Percentiles rank a stretch among this genome's conserved stretches.
phyloP scores from a whole-genome alignment of 2,329 filamentous ascomycete species.

The Epichloe scottii region DNA sequence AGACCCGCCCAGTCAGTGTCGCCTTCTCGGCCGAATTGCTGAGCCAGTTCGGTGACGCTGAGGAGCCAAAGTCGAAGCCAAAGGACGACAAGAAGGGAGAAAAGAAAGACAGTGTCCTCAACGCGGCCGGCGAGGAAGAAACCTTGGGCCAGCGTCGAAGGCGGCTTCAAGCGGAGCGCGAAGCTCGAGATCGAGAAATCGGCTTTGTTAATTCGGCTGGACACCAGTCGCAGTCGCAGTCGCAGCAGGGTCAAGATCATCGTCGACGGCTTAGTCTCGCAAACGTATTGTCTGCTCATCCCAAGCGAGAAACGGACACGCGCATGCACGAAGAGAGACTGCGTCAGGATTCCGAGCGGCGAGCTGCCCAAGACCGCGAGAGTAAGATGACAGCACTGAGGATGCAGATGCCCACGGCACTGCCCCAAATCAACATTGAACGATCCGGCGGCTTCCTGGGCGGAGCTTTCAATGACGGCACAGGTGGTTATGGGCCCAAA shows the following conservation, averaged over 20 bases:
- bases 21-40: slow-evolving; percentile 60
- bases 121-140: slow-evolving; percentile 44
- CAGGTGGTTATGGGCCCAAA: slow-evolving; percentile 24
- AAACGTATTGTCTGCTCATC: slow-evolving; percentile 39
- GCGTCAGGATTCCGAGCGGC: slow-evolving; percentile 28
- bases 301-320: slow-evolving; percentile 26
- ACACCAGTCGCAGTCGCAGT: slow-evolving; percentile 9
- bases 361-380: slow-evolving; percentile 29
- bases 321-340: slow-evolving; percentile 29
- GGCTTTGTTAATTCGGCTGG: slow-evolving; percentile 20
- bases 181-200: slow-evolving; percentile 48
- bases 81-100: slow-evolving; percentile 25
- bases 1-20: slow-evolving; percentile 45
- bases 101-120: slow-evolving; percentile 21
- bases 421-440: slow-evolving; percentile 20
- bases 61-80: slow-evolving; percentile 22
- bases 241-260: slow-evolving; percentile 10
- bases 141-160: slow-evolving; percentile 67
- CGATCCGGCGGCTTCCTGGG: slow-evolving; percentile 35
- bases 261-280: slow-evolving; percentile 40
- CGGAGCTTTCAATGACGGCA: slow-evolving; percentile 43
- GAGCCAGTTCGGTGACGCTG: slow-evolving; percentile 44
- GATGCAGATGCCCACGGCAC: slow-evolving; percentile 33
- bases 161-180: slow-evolving; percentile 56
- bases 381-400: slow-evolving; percentile 36